Conservation (phyloP, 495 filamentous ascomycete genomes). For the Thermothielavioides terrestris region DNA sequence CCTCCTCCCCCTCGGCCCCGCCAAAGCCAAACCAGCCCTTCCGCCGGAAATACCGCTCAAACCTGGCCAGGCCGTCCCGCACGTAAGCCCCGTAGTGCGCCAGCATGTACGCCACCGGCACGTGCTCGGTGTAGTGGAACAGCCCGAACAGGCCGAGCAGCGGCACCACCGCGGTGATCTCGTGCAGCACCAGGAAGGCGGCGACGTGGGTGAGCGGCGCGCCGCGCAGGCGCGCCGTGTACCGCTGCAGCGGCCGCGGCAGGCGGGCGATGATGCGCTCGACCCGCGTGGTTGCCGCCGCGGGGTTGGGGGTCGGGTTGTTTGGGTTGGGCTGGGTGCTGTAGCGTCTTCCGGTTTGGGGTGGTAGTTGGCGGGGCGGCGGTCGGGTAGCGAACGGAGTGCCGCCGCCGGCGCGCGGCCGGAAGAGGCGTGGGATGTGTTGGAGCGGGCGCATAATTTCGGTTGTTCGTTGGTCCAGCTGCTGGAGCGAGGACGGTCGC, state of each 20-base stretch:
- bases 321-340: background rate
- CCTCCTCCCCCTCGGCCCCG: slow-evolving; percentile 7
- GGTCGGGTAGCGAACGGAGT: background rate
- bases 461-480: background rate
- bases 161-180: slow-evolving; percentile 77
- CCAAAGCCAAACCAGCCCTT: slow-evolving; percentile 43
- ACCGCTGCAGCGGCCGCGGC: slow-evolving; percentile 49
- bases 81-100: slow-evolving; percentile 34
- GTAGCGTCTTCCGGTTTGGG: background rate
- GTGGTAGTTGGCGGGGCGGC: background rate
- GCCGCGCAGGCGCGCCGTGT: slow-evolving; percentile 56
- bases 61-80: slow-evolving; percentile 38
- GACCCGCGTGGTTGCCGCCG: slow-evolving; percentile 24
- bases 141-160: slow-evolving; percentile 61
- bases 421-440: background rate
- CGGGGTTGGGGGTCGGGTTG: background rate
- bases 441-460: background rate
- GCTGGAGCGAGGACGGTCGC: too few relatives aligned
- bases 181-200: slow-evolving; percentile 84
- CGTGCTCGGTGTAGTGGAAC: slow-evolving; percentile 66
- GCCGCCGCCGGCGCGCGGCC: background rate
- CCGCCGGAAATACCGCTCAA: slow-evolving; percentile 34
- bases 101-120: slow-evolving; percentile 44
- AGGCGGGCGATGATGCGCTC: slow-evolving; percentile 52
- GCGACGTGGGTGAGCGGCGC: slow-evolving; percentile 77